Evolutionary conservation across 805 yeast genomes (phyloP).

Genomic region (Saturnispora dispora): DNA sequence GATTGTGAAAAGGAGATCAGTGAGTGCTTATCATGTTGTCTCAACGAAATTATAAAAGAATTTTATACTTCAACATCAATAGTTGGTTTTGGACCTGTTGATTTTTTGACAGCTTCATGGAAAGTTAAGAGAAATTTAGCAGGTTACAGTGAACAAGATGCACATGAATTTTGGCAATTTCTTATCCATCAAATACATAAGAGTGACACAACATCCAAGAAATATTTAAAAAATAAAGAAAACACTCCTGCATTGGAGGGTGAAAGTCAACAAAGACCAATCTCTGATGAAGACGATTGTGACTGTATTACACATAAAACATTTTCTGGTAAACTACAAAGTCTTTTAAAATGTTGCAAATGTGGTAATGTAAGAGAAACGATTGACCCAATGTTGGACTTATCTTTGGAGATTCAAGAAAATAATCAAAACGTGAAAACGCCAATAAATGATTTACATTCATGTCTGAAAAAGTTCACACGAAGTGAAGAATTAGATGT

Average conservation of each 20-base stretch:
- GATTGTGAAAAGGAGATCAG: slow-evolving; percentile 35
- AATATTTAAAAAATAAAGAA: slow-evolving; percentile 17
- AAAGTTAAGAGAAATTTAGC: slow-evolving; percentile 75
- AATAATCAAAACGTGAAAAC: slow-evolving; percentile 17
- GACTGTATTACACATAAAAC: slow-evolving; percentile 73
- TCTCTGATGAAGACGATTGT: slow-evolving; percentile 32
- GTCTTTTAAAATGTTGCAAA: slow-evolving; percentile 63
- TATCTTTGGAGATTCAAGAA: slow-evolving; percentile 64
- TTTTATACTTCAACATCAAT: slow-evolving; percentile 57
- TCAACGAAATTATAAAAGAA: slow-evolving; percentile 68
- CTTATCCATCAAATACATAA: slow-evolving; percentile 75
- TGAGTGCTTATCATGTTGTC: slow-evolving; percentile 74
- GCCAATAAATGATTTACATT: slow-evolving; percentile 34
- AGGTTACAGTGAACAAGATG: slow-evolving; percentile 96
- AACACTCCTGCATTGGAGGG: slow-evolving; percentile 15
- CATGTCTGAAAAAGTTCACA: slow-evolving; percentile 73
- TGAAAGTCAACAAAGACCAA: not conserved
- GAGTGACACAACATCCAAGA: slow-evolving; percentile 26
- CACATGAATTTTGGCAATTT: slow-evolving; percentile 96
- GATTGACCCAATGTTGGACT: slow-evolving; percentile 82
- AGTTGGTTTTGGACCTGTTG: slow-evolving; percentile 74
- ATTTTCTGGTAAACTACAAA: slow-evolving; percentile 76
- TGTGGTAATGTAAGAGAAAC: slow-evolving; percentile 62
- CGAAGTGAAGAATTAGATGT: slow-evolving; percentile 67
- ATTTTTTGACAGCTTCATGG: slow-evolving; percentile 80